These are phyloP conservation scores for Imleria badia DNA, from an alignment of 768 basidiomycete genomes.

Conservation along the genomic window DNA sequence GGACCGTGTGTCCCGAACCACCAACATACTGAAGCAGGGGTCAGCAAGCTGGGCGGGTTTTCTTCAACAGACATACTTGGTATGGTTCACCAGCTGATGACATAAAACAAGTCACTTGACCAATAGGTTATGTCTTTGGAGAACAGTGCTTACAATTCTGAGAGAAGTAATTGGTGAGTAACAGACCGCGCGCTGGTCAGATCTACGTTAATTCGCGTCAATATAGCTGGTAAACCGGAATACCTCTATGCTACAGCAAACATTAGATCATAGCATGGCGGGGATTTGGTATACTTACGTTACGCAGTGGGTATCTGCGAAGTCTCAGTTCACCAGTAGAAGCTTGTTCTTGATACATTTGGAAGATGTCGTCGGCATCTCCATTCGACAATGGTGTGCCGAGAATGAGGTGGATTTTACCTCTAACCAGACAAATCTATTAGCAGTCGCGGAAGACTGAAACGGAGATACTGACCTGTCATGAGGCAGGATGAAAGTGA, in stretches of 20 bases:
- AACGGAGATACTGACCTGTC: slow-evolving; percentile 36
- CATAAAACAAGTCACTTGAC: slow-evolving; percentile 1
- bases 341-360: slow-evolving; percentile 67
- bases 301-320: slow-evolving; percentile 69
- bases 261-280: slow-evolving; percentile 8
- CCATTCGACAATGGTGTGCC: slow-evolving; percentile 38
- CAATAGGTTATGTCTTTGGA: neutral
- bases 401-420: slow-evolving; percentile 59
- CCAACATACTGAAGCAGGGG: slow-evolving; percentile 62
- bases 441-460: neutral
- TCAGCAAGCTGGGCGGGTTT: slow-evolving; percentile 6
- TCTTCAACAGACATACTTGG: slow-evolving; percentile 44
- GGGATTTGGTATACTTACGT: slow-evolving; percentile 38
- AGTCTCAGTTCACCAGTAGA: slow-evolving; percentile 54
- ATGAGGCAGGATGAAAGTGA: slow-evolving; percentile 52
- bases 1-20: slow-evolving; percentile 69
- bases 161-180: slow-evolving; percentile 82
- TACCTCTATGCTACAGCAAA: slow-evolving; percentile 66
- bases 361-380: slow-evolving; percentile 56
- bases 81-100: slow-evolving; percentile 79
- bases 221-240: neutral
- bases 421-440: slow-evolving; percentile 34
- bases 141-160: slow-evolving; percentile 65
- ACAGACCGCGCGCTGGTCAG: slow-evolving; percentile 57
- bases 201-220: slow-evolving; percentile 6